phyloP scores from a whole-genome alignment of 225 moss, liverwort and hornwort genomes.

The Sphagnum contortum region DNA sequence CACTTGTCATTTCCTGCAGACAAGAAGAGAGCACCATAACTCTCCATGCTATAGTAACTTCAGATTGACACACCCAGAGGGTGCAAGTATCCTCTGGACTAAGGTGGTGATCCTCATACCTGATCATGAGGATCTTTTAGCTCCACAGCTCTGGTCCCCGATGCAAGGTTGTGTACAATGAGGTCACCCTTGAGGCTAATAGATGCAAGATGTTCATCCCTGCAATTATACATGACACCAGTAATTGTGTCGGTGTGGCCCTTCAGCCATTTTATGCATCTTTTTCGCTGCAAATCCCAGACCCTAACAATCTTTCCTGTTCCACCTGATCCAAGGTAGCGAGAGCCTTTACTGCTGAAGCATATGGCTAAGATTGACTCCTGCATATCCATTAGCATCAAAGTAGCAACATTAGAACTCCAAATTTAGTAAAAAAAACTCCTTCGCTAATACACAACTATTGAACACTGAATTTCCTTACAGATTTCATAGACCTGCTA shows the following conservation, averaged over 20 bases:
- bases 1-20: conserved; percentile 47
- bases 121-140: conserved; percentile 96
- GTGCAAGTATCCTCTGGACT: too few relatives aligned
- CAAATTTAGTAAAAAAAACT: too few relatives aligned
- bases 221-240: conserved; percentile 94
- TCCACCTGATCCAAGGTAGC: conserved; percentile 96
- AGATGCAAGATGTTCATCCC: conserved; percentile 94
- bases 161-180: conserved; percentile 93
- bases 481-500: too few relatives aligned
- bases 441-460: too few relatives aligned
- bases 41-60: conserved; percentile 13
- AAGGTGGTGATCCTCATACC: conserved; percentile 24
- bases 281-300: conserved; percentile 91
- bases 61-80: conserved; percentile 2
- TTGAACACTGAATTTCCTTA: too few relatives aligned
- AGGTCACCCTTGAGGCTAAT: conserved; percentile 94
- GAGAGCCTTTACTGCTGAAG: conserved; percentile 97
- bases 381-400: conserved; percentile 21
- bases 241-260: conserved; percentile 97
- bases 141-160: conserved; percentile 89
- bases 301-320: conserved; percentile 96
- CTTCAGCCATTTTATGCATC: conserved; percentile 99
- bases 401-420: too few relatives aligned
- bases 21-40: conserved; percentile 4
- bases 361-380: conserved; percentile 93